A percentile compares a stretch with the other conserved stretches of the same genome.
Evolutionary conservation across 768 basidiomycete genomes (phyloP).

Genomic region (Phlebiopsis flavidoalba): DNA sequence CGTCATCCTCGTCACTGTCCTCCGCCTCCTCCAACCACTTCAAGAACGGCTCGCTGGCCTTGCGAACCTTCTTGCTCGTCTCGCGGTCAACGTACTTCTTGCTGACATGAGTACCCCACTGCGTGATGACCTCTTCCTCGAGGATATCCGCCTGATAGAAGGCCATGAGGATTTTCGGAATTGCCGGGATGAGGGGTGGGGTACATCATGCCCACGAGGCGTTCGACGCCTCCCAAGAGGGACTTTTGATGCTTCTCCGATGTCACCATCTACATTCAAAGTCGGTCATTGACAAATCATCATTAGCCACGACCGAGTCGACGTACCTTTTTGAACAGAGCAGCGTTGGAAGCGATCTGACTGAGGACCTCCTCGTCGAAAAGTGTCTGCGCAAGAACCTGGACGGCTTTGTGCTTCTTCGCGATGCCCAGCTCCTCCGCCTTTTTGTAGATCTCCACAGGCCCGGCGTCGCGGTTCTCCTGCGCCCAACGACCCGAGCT

Average conservation of each 20-base stretch:
- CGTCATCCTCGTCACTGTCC: constrained; percentile 58
- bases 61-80: constrained; percentile 90
- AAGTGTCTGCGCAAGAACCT: constrained; percentile 77
- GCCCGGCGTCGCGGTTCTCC: constrained; percentile 56
- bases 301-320: constrained; percentile 7
- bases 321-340: constrained; percentile 74
- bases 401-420: constrained; percentile 89
- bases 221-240: constrained; percentile 89
- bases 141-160: constrained; percentile 91
- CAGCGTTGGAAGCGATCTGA: constrained; percentile 60
- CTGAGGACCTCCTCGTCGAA: constrained; percentile 69
- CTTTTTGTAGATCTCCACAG: constrained; percentile 78
- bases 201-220: constrained; percentile 68
- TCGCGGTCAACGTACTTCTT: constrained; percentile 97
- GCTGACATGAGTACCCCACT: constrained; percentile 96
- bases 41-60: constrained; percentile 92
- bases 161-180: constrained; percentile 92
- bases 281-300: background rate
- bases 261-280: constrained; percentile 60
- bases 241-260: constrained; percentile 96
- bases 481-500: constrained; percentile 80
- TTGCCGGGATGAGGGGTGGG: constrained; percentile 63
- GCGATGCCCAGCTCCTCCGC: constrained; percentile 88
- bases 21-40: constrained; percentile 95
- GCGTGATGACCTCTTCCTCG: constrained; percentile 83